A percentile compares a stretch with the other conserved stretches of the same genome.
These are phyloP conservation scores for Panellus pusillus DNA, from an alignment of 768 basidiomycete species.

Conservation along the genomic window DNA sequence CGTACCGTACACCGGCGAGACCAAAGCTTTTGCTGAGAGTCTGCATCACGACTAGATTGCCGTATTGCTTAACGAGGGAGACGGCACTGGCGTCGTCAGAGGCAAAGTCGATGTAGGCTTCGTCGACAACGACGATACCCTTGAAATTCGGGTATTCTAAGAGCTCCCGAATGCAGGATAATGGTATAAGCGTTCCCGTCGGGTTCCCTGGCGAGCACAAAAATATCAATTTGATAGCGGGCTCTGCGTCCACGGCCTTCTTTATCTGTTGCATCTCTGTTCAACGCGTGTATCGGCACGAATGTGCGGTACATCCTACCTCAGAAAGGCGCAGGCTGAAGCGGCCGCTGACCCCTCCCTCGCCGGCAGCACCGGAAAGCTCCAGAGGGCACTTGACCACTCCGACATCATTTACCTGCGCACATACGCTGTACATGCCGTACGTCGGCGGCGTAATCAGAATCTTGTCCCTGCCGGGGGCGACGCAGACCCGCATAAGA, in stretches of 20 bases:
- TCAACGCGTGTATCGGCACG: background rate
- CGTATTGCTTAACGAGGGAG: slow-evolving; percentile 73
- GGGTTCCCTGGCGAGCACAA: slow-evolving; percentile 98
- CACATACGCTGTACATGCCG: slow-evolving; percentile 95
- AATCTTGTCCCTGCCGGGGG: slow-evolving; percentile 78
- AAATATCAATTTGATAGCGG: slow-evolving; percentile 87
- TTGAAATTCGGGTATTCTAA: slow-evolving; percentile 81
- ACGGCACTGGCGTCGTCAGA: slow-evolving; percentile 61
- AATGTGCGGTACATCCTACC: slow-evolving; percentile 41
- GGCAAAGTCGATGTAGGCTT: slow-evolving; percentile 97
- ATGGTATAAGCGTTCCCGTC: slow-evolving; percentile 82
- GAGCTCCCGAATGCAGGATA: slow-evolving; percentile 64
- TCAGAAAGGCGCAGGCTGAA: slow-evolving; percentile 78
- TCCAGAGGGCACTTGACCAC: slow-evolving; percentile 77
- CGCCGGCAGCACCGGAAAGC: slow-evolving; percentile 56
- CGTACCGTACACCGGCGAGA: slow-evolving; percentile 90
- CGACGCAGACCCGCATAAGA: slow-evolving; percentile 86
- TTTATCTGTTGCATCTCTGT: slow-evolving; percentile 59
- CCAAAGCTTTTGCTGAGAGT: slow-evolving; percentile 97
- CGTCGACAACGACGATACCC: slow-evolving; percentile 92
- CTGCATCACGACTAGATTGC: slow-evolving; percentile 93
- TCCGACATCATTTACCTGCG: slow-evolving; percentile 91
- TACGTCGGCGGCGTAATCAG: slow-evolving; percentile 94
- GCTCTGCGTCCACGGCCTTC: slow-evolving; percentile 62
- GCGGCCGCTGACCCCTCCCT: slow-evolving; percentile 68